phyloP scores from a whole-genome alignment of 148 eudicot species.

The Gaultheria prostrata region DNA sequence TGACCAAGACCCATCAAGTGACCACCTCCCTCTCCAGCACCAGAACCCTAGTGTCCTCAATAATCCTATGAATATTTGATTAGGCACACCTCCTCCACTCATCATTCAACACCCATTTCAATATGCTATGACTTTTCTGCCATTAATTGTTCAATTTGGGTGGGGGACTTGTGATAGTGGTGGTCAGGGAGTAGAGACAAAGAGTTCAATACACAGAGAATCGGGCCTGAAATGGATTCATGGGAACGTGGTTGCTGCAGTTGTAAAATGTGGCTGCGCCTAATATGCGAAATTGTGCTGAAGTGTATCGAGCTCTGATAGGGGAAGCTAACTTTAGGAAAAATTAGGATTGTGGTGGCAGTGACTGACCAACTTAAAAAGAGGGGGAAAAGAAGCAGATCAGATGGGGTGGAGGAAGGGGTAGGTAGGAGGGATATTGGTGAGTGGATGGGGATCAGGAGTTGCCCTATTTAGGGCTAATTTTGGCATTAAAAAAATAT shows the following conservation, averaged over 20 bases:
- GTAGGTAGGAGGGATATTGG: background rate
- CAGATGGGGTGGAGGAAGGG: background rate
- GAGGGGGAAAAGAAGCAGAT: background rate
- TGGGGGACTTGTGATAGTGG: too few species aligned
- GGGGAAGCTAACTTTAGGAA: background rate
- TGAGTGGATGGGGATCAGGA: background rate
- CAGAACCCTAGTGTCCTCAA: background rate
- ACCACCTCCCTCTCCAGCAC: background rate
- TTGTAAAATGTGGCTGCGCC: background rate
- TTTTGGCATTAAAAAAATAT: background rate
- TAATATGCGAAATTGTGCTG: background rate
- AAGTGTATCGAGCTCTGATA: background rate
- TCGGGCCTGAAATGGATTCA: background rate
- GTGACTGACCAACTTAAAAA: background rate
- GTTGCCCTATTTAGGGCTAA: background rate
- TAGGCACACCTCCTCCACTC: too few species aligned
- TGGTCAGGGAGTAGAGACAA: too few species aligned
- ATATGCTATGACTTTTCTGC: too few species aligned
- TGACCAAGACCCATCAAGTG: background rate
- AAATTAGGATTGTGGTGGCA: background rate
- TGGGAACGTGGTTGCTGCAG: background rate
- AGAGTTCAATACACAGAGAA: too few species aligned
- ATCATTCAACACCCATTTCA: too few species aligned
- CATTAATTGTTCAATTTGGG: too few species aligned
- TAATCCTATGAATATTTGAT: too few species aligned